These are phyloP conservation scores for Samsoniella hepiali DNA, from an alignment of 2,329 filamentous ascomycete genomes.

Conservation along the genomic window DNA sequence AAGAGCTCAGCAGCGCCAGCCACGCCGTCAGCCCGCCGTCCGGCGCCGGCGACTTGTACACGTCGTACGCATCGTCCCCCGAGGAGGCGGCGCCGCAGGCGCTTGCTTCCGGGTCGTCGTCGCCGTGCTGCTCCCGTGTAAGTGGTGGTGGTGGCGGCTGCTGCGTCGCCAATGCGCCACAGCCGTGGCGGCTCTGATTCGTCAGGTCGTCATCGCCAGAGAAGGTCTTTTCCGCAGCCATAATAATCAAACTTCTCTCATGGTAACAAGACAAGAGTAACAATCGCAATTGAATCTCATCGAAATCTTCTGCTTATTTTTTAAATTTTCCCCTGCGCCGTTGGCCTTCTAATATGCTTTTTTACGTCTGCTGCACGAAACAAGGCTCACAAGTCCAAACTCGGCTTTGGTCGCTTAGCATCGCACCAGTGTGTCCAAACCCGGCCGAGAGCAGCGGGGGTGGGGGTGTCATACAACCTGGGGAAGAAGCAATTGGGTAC, in stretches of 20 bases:
- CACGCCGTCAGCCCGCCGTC: constrained; percentile 51
- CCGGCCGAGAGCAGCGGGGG: background rate
- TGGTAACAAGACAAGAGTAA: background rate
- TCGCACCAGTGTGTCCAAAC: constrained; percentile 1
- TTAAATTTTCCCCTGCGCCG: background rate
- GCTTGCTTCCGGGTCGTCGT: background rate
- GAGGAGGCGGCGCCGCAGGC: too few relatives aligned
- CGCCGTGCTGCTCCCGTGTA: background rate
- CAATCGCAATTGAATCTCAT: background rate
- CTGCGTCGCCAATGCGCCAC: background rate
- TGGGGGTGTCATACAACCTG: background rate
- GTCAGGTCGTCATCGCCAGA: too few relatives aligned
- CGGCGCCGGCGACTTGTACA: constrained; percentile 29
- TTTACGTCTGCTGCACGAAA: background rate
- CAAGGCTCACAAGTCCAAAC: background rate
- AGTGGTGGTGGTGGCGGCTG: background rate
- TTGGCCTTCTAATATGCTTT: background rate
- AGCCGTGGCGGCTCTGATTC: too few relatives aligned
- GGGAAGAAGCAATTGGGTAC: too few relatives aligned
- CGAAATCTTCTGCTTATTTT: too few relatives aligned
- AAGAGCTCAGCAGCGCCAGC: constrained; percentile 44
- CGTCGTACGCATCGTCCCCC: background rate
- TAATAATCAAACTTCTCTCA: background rate
- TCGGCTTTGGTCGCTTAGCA: constrained; percentile 17
- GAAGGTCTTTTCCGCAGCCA: background rate